A percentile compares a stretch with the other conserved stretches of the same genome.
Evolutionary conservation across 2,329 filamentous ascomycete species (phyloP).

Genomic region (Ceratocystis diversiconidia): DNA sequence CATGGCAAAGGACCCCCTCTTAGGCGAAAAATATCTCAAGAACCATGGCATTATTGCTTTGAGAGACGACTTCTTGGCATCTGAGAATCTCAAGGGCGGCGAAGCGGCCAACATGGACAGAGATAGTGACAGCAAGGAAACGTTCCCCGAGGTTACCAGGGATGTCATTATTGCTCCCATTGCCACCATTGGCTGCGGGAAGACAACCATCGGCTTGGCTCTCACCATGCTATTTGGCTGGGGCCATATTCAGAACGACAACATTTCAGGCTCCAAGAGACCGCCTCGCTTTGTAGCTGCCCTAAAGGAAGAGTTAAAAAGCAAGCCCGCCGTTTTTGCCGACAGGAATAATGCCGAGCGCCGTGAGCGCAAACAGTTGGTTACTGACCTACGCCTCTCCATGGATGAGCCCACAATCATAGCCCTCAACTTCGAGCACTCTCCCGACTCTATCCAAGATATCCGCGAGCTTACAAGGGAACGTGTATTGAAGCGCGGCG

Average conservation of each 20-base stretch:
- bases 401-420: slow-evolving; percentile 57
- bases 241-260: slow-evolving; percentile 94
- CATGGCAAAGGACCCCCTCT: slow-evolving; percentile 50
- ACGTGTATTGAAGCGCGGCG: slow-evolving; percentile 70
- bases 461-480: slow-evolving; percentile 63
- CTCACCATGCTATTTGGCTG: slow-evolving; percentile 72
- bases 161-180: slow-evolving; percentile 79
- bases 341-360: slow-evolving; percentile 89
- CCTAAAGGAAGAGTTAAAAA: slow-evolving; percentile 49
- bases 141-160: slow-evolving; percentile 36
- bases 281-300: slow-evolving; percentile 63
- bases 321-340: slow-evolving; percentile 62
- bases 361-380: slow-evolving; percentile 76
- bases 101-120: slow-evolving; percentile 71
- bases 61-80: slow-evolving; percentile 72
- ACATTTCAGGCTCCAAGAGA: slow-evolving; percentile 59
- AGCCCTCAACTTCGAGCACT: slow-evolving; percentile 78
- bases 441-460: slow-evolving; percentile 56
- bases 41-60: slow-evolving; percentile 94
- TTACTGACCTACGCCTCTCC: slow-evolving; percentile 56
- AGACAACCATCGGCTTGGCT: slow-evolving; percentile 80
- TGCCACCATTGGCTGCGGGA: slow-evolving; percentile 89
- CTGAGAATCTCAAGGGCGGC: slow-evolving; percentile 70
- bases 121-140: slow-evolving; percentile 32
- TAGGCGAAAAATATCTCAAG: slow-evolving; percentile 58